Evolutionary conservation across 108 stramenopile species (phyloP).

Genomic region (Parietichytrium sp.): DNA sequence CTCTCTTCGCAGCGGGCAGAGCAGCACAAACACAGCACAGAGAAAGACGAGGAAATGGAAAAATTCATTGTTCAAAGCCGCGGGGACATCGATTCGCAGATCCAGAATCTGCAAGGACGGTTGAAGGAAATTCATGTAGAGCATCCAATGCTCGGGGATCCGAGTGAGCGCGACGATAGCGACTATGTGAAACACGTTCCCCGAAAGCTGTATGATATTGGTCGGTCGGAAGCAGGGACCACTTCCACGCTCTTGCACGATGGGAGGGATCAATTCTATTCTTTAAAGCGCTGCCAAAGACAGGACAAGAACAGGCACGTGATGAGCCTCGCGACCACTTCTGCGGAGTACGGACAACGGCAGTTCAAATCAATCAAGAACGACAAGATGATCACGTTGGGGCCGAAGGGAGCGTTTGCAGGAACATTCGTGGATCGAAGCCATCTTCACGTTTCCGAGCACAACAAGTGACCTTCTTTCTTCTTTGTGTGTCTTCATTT

Average conservation of each 20-base stretch:
- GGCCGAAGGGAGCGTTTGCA: too few relatives aligned
- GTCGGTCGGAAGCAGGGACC: neutral
- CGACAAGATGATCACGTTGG: too few relatives aligned
- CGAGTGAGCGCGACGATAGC: neutral
- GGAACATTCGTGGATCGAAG: neutral
- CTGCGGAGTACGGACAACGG: constrained; percentile 1
- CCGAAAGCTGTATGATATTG: constrained; percentile 11
- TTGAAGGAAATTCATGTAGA: neutral
- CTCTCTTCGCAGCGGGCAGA: neutral
- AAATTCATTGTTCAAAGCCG: neutral
- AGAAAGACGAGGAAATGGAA: neutral
- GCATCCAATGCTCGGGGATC: constrained; percentile 3
- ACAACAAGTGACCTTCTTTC: neutral
- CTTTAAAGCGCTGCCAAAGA: neutral
- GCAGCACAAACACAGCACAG: neutral
- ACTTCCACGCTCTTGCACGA: neutral
- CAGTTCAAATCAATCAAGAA: too few relatives aligned
- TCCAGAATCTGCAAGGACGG: neutral
- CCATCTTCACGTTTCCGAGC: neutral
- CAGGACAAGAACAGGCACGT: neutral
- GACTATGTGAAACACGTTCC: constrained; percentile 14
- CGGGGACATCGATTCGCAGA: neutral
- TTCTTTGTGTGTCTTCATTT: too few relatives aligned
- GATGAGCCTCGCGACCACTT: neutral
- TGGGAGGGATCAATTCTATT: neutral